phyloP scores from a whole-genome alignment of 106 monocot genomes.

The Narthecium ossifragum region DNA sequence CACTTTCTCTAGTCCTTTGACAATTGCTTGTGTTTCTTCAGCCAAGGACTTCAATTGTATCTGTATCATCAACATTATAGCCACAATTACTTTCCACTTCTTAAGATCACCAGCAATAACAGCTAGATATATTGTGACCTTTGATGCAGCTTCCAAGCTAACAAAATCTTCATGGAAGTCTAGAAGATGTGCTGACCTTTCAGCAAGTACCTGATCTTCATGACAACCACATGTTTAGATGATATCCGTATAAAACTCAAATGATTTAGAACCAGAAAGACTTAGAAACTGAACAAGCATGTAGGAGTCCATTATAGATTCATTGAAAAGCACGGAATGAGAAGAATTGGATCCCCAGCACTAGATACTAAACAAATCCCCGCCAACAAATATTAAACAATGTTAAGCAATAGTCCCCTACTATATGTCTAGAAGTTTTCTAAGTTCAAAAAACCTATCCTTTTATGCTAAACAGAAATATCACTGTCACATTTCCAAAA shows the following conservation, averaged over 20 bases:
- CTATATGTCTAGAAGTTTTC: not conserved
- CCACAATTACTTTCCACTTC: not conserved
- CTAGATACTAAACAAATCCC: too few relatives aligned
- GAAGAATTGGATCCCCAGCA: too few relatives aligned
- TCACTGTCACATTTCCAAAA: too few relatives aligned
- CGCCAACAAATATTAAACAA: too few relatives aligned
- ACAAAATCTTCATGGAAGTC: constrained; percentile 75
- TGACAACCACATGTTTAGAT: constrained; percentile 2
- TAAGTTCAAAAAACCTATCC: too few relatives aligned
- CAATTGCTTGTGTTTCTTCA: constrained; percentile 98
- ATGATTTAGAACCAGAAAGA: not conserved
- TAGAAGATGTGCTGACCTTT: constrained; percentile 75
- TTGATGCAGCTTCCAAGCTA: constrained; percentile 87
- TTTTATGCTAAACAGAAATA: too few relatives aligned
- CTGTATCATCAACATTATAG: constrained; percentile 17
- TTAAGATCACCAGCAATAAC: constrained; percentile 3
- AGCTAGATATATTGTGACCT: constrained; percentile 35
- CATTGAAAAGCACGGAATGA: too few relatives aligned
- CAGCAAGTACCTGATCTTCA: constrained; percentile 71
- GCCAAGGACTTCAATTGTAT: constrained; percentile 84
- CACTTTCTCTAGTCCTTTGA: constrained; percentile 89
- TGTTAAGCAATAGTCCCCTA: not conserved
- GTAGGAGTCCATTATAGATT: too few relatives aligned
- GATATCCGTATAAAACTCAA: not conserved
- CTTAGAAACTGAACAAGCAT: not conserved